Evolutionary conservation across 139 green algal genomes (phyloP), one percentile per base, ranked within the genome.

Genomic region (Picochlorum sp.): DNA sequence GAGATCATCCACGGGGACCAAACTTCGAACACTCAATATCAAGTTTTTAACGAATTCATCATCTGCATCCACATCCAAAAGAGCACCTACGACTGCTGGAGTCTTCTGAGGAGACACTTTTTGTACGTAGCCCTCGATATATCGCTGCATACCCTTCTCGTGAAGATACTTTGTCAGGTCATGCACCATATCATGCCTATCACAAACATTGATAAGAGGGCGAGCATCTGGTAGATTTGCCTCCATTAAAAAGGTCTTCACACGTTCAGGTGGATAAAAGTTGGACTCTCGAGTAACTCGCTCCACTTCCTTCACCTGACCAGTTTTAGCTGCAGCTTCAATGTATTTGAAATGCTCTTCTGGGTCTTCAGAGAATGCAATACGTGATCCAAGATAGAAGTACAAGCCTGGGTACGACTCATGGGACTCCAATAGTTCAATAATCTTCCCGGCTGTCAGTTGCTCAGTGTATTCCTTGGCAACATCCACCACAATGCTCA

Each of bases 101-200:
- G 84, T 76, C 66, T 89, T 88, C 64, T 49, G 64, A 2, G 84
- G 84, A 60, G 79, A 84, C 18, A 92, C 92, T 81, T 99, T 99
- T 81, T 99, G 94, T 51, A 97, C 92, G 64, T 98, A 99, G 34
- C 92, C 94, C 80, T 99, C 94, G 56, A 99, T 98, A 87, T 98
- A 99, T 38, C 89, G 84, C 59, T 87, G 70, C 84, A 92, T 92
- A 69, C 88, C 89, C 78, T 92, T 92, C 45, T 69, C 72, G 74
- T 91, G 96, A 62, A 98, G 84, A 83, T 94, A 97, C 30, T 84
- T 73, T 0, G 94, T 96, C 26, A 99, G 81, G 66, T 99, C 94
- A 16, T 34, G 74, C 10, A 99, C 92, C 78, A 97, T 92, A 79
- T 94, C 87, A 66, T 91, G 91, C 62, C 90, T 85, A 82, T 99